Evolutionary conservation across 257 asterid species (phyloP).

Genomic region (Solanum phureja): DNA sequence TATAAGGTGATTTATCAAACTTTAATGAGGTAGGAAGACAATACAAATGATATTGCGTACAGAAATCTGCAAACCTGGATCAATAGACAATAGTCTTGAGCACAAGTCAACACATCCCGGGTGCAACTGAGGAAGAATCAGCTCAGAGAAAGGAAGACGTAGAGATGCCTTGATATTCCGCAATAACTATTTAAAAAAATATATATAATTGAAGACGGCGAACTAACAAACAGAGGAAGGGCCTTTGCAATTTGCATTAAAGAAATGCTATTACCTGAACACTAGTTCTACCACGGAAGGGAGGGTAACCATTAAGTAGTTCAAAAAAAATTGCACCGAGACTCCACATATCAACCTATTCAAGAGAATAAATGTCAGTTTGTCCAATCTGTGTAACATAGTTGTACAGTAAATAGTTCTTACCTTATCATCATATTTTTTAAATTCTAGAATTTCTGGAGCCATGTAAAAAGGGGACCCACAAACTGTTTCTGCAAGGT

Average conservation of each 20-base stretch:
- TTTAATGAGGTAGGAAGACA: not conserved
- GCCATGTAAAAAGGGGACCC: constrained; percentile 54
- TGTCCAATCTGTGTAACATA: not conserved
- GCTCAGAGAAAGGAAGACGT: constrained; percentile 26
- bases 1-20: not conserved
- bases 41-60: not conserved
- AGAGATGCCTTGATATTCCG: constrained; percentile 31
- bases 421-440: constrained; percentile 39
- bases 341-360: constrained; percentile 55
- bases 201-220: not conserved
- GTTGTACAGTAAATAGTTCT: not conserved
- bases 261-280: constrained; percentile 27
- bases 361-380: not conserved
- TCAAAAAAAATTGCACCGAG: constrained; percentile 47
- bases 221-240: not conserved
- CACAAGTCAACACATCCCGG: constrained; percentile 33
- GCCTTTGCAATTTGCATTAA: not conserved
- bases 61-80: constrained; percentile 26
- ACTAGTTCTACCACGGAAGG: constrained; percentile 36
- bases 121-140: constrained; percentile 23
- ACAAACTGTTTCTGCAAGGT: constrained; percentile 32
- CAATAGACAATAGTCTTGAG: constrained; percentile 29
- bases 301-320: constrained; percentile 49
- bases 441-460: constrained; percentile 49
- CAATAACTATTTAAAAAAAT: constrained; percentile 23